Evolutionary conservation across 2,329 filamentous ascomycete genomes (phyloP).

Genomic region (Fusarium aywerte): DNA sequence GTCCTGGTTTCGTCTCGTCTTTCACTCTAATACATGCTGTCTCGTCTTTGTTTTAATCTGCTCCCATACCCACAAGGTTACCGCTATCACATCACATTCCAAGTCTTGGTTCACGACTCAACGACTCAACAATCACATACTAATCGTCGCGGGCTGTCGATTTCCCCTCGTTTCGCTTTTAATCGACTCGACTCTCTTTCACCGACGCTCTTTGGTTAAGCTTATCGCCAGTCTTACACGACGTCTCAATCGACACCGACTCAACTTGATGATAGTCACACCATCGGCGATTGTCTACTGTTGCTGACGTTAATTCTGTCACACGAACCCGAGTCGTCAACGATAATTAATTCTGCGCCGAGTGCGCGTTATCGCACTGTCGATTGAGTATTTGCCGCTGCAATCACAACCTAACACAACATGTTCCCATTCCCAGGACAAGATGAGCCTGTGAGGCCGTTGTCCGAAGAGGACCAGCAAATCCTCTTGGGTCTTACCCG

Average conservation of each 20-base stretch:
- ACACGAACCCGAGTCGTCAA: conserved; percentile 17
- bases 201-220: conserved; percentile 29
- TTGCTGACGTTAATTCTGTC: conserved; percentile 18
- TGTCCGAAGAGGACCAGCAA: conserved; percentile 55
- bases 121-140: conserved; percentile 23
- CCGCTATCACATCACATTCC: conserved; percentile 18
- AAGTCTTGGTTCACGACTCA: conserved; percentile 33
- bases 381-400: conserved; percentile 21
- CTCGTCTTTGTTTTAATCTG: conserved; percentile 33
- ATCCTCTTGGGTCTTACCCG: conserved; percentile 52
- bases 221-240: conserved; percentile 18
- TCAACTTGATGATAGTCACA: conserved; percentile 27
- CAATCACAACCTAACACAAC: conserved; percentile 20
- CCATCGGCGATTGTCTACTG: conserved; percentile 22
- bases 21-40: conserved; percentile 33
- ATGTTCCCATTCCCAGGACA: conserved; percentile 52
- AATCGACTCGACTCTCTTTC: conserved; percentile 25
- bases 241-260: conserved; percentile 12
- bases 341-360: conserved; percentile 34
- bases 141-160: conserved; percentile 47
- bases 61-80: conserved; percentile 20
- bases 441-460: conserved; percentile 52
- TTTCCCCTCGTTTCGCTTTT: conserved; percentile 38
- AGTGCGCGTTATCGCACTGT: conserved; percentile 42
- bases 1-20: conserved; percentile 15